Base-by-base conservation (phyloP, 2,329 filamentous ascomycete species). In the Fusarium sulawesiense region DNA sequence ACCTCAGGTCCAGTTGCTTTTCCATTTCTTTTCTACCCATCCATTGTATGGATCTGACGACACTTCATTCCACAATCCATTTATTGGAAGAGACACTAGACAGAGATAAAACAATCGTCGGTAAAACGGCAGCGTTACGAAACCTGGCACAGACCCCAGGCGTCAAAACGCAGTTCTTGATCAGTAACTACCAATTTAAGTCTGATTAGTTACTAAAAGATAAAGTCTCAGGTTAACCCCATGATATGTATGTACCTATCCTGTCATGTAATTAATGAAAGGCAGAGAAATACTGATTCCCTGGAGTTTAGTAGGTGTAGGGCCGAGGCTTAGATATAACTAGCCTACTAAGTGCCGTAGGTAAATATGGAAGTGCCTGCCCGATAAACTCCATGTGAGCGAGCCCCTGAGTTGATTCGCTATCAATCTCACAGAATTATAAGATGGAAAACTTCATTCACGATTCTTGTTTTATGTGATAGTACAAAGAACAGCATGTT, bases 331-430 rank as follows among this genome's bases (percentile, higher is more conserved):
- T 50, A 47, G 50, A 55, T 16, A 40, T 20, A 25, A 18, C 34
- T 37, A 37, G 18, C 16, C 16, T 34, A 18, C 14, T 16, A 32
- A 16, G 30, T 32, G 14, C 30, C 30, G 14, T 34, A 37, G 29
- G 27, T 29, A 29, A 29, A 11, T 29, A 29, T 29, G 27, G 27
- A 29, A 29, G 27, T 29, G 27, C 27, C 27, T 30, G 12, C 29
- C 29, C 12, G 29, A 37, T 37, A 37, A 37, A 37, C 34, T 37
- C 32, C 32, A 34, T 34, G 40, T 56, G 25, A 27, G 25, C 25
- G 60, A 60, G 34, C 64, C 68, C 68, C 68, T 71, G 68, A 71
- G 55, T 60, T 69, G 68, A 64, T 56, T 44, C 18, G 29, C 34
- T 34, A 32, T 40, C 14, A 21, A 18, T n/a, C 18, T n/a, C 21